Percentiles rank a stretch among this genome's conserved stretches.
phyloP scores from a whole-genome alignment of 768 basidiomycete genomes.

The Russula virescens region DNA sequence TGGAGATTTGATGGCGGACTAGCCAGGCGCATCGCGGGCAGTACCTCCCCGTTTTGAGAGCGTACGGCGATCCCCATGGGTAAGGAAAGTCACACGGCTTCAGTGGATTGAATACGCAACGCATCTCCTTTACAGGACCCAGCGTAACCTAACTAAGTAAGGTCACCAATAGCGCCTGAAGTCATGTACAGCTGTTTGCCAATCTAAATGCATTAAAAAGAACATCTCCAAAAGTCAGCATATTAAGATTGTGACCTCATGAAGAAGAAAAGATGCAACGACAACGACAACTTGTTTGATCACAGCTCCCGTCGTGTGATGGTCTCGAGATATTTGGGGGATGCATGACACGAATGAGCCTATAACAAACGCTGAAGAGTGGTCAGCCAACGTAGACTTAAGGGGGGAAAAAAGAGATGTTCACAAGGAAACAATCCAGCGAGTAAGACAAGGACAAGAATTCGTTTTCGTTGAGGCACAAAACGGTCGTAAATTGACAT shows the following conservation, averaged over 20 bases:
- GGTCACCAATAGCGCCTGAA: slow-evolving; percentile 5
- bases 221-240: neutral
- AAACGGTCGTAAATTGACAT: no score
- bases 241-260: neutral
- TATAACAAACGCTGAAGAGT: slow-evolving; percentile 54
- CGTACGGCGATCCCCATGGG: neutral
- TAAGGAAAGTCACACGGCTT: neutral
- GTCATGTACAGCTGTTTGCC: slow-evolving; percentile 13
- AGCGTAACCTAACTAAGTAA: slow-evolving; percentile 14
- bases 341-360: slow-evolving; percentile 71
- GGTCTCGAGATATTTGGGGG: slow-evolving; percentile 62
- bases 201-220: neutral
- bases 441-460: slow-evolving; percentile 57
- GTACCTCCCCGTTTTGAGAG: no score
- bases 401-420: slow-evolving; percentile 23
- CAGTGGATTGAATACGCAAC: neutral
- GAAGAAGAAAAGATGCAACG: neutral
- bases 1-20: no score
- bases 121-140: neutral
- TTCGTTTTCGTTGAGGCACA: no score
- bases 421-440: slow-evolving; percentile 60
- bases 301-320: slow-evolving; percentile 48
- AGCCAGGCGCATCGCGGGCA: no score
- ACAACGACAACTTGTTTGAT: slow-evolving; percentile 44
- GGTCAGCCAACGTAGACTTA: neutral